These are phyloP conservation scores for Astrothelium macrocarpum DNA, from an alignment of 495 filamentous ascomycete species.

Conservation along the genomic window DNA sequence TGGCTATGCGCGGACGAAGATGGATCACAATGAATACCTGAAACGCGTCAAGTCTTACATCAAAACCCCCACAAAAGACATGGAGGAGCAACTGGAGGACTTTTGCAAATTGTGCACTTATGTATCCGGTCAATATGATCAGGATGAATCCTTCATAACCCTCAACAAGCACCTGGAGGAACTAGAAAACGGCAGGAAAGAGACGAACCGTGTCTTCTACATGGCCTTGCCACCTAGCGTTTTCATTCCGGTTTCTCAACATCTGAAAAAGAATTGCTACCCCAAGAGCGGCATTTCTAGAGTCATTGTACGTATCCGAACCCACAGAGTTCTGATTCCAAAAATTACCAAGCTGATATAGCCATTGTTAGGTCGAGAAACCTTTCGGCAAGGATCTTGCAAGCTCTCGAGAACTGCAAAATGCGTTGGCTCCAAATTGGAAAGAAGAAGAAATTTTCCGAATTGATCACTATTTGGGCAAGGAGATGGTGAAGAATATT, in stretches of 20 bases:
- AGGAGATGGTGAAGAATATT: slow-evolving; percentile 99
- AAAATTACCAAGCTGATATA: neutral
- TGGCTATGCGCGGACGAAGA: slow-evolving; percentile 98
- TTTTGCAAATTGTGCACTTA: slow-evolving; percentile 87
- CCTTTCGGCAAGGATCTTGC: slow-evolving; percentile 95
- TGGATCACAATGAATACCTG: slow-evolving; percentile 94
- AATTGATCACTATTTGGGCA: slow-evolving; percentile 98
- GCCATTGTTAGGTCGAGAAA: slow-evolving; percentile 73
- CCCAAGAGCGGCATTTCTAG: slow-evolving; percentile 79
- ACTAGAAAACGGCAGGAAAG: slow-evolving; percentile 69
- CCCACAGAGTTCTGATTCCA: neutral
- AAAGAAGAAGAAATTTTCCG: slow-evolving; percentile 99
- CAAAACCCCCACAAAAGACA: slow-evolving; percentile 96
- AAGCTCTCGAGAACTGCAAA: slow-evolving; percentile 90
- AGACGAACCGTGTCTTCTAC: slow-evolving; percentile 93
- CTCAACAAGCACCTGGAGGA: slow-evolving; percentile 85
- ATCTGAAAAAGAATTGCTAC: slow-evolving; percentile 95
- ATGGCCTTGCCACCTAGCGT: slow-evolving; percentile 98
- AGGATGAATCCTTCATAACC: slow-evolving; percentile 86
- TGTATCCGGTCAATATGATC: slow-evolving; percentile 92
- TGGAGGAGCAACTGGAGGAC: slow-evolving; percentile 84
- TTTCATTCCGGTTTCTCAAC: slow-evolving; percentile 93
- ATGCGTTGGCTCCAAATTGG: slow-evolving; percentile 94
- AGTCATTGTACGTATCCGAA: slow-evolving; percentile 62
- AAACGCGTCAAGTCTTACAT: slow-evolving; percentile 94